Base-by-base conservation (phyloP, 768 basidiomycete species). In the Tylopilus cervinicoccineus region DNA sequence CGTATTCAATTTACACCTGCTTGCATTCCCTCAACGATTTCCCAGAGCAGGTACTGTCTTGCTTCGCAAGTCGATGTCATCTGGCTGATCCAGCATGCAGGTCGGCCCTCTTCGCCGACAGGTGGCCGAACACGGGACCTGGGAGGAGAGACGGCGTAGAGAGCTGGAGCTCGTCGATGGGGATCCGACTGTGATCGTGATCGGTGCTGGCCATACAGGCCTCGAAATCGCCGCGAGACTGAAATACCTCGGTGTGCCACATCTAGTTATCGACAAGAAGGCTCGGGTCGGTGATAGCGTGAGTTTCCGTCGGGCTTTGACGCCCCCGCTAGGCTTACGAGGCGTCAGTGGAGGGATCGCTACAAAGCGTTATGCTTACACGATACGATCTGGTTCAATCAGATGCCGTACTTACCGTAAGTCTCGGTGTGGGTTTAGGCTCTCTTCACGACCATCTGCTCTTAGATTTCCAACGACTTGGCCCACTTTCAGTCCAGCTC, bases 131-230 rank as follows among this genome's bases (percentile, higher is more conserved):
- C 38, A 31, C 19, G 45, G 45, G 12, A 71, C 74, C 47, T 87
- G 84, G 84, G 70, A 71, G 37, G 70, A 70, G 26, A 64, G 70
- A 24, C 70, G 45, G 0, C 45, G 20, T 17, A 20, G 22, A 24
- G 45, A 47, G 12, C 28, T 39, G 14, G 45, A 75, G 26, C 83
- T 82, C 54, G 65, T 63, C 27, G 74, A 73, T n/a, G 59, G 54
- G 7, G 72, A 76, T 31, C 83, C 84, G 0, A 73, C 72, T 2
- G 86, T 84, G 10, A 61, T 88, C 24, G 69, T 87, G 20, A 67
- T 86, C 17, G 82, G 84, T 11, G 84, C 75, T 0, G 84, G 84
- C 0, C 87, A 88, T 47, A 77, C 75, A 52, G 88, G 86, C 2
- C 65, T 92, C 24, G 78, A 75, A 33, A 60, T 80, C 2, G 84